Evolutionary conservation across 768 basidiomycete species (phyloP).

Genomic region (Mycena amicta): DNA sequence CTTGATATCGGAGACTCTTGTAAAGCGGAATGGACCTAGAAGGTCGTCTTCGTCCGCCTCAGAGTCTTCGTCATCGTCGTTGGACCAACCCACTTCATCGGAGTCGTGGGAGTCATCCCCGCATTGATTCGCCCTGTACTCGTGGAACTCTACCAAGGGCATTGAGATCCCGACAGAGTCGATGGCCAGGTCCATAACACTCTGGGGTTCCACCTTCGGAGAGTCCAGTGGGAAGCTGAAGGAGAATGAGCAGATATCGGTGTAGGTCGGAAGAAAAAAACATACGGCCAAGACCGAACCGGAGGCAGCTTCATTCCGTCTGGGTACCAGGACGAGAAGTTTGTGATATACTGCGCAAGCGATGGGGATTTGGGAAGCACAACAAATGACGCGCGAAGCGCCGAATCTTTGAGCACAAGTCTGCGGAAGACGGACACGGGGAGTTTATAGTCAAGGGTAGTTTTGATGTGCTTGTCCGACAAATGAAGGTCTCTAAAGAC

Average conservation of each 20-base stretch:
- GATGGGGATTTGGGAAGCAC: slow-evolving; percentile 15
- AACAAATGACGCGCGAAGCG: slow-evolving; percentile 21
- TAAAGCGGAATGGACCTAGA: background rate
- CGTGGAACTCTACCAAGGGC: slow-evolving; percentile 18
- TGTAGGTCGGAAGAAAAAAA: background rate
- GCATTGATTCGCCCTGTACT: slow-evolving; percentile 5
- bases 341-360: slow-evolving; percentile 6
- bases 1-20: background rate
- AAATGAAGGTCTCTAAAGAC: slow-evolving; percentile 14
- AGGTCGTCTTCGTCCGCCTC: background rate
- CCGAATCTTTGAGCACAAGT: slow-evolving; percentile 6
- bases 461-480: slow-evolving; percentile 9
- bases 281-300: slow-evolving; percentile 18
- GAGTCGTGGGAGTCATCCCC: background rate
- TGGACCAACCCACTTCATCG: background rate
- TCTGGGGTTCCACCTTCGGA: background rate
- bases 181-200: slow-evolving; percentile 8
- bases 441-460: slow-evolving; percentile 2
- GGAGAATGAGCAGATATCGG: background rate
- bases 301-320: slow-evolving; percentile 6
- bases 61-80: slow-evolving; percentile 1
- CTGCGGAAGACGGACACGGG: slow-evolving; percentile 10
- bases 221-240: slow-evolving; percentile 17
- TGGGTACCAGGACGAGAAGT: slow-evolving; percentile 18
- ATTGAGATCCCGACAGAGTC: slow-evolving; percentile 20